Base-by-base conservation (phyloP, 805 yeast genomes). In the Candida loeiensis region DNA sequence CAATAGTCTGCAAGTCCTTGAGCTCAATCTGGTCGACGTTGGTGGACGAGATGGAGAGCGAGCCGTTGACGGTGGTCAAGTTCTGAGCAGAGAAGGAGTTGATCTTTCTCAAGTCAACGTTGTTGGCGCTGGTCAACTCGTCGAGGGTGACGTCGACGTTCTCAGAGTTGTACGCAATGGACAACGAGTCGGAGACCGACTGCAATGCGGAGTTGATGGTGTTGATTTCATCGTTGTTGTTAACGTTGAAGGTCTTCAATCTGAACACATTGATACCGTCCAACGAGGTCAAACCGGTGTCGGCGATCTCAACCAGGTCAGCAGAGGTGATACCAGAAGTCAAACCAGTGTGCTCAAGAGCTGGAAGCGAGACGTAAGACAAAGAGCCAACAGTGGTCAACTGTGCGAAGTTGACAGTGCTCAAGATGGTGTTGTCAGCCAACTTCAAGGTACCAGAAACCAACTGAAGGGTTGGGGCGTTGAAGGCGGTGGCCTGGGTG, bases 161-260 rank as follows among this genome's bases (percentile, higher is more conserved):
- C 47, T 81, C 81, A 61, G 95, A 85, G 74, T 93, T 93, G 75
- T 76, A 85, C 49, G 96, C 80, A 61, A 93, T 80, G 55, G 82
- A 79, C 56, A 93, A 75, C 47, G 81, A 62, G 61, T 78, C 78
- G 46, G 91, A 77, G 48, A 89, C 93, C 45, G 84, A 67, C 64
- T 80, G 66, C 61, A 91, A 76, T 48, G 78, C 79, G 39, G 91
- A 80, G 61, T 83, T 76, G 54, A 85, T 77, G 45, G 86, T 64
- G 53, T 73, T 78, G 64, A 93, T 78, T 62, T 82, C 77, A 51
- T 64, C 71, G 80, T 93, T 93, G 84, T 93, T 93, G 89, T 89
- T 90, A 58, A 93, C 77, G 73, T 91, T 74, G 71, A 82, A 82
- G 37, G 59, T 61, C 59, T 66, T 56, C 60, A 71, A 59, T 59